Base-by-base conservation (phyloP, 495 filamentous ascomycete species). In the Daldinia grandis region DNA sequence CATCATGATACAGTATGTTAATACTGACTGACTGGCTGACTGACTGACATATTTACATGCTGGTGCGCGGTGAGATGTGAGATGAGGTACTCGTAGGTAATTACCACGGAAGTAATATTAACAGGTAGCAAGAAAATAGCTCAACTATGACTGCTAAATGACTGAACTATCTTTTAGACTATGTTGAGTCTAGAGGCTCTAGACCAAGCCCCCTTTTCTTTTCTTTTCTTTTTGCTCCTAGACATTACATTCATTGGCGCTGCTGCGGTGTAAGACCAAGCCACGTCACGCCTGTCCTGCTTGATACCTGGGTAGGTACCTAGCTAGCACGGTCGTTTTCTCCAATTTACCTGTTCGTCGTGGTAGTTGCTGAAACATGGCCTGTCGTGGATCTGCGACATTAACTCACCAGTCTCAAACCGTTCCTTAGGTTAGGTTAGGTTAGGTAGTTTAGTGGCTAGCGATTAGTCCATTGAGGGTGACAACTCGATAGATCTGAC, bases 341-440 rank as follows among this genome's bases (percentile, higher is more conserved):
- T 35, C 60, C 24, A 42, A 55, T 55, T 55, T 54, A 30, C 17
- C 35, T 38, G 30, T 10, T 33, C 10, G 8, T 1, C 33, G 33
- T 17, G 10, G 4, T 51, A 50, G 5, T 51, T 28, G 51, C 51
- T 68, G 66, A 62, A 68, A 68, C 58, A 61, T 42, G 17, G 24
- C 58, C 38, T 33, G 51, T 42, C 53, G 58, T 62, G 44, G 40
- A 42, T 62, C 51, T 62, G 65, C 40, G 58, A 62, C 65, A 51
- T 24, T 33, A 24, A 51, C 30, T 47, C 19, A 17, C 33, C 37
- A 6, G 49, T 54, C 57, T 67, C 27, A 35, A 1, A 4, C 35
- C 27, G 28, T 47, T 49, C 21, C 9, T n/a, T 4, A 14, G 44
- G 35, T 15, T 38, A 15, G 35, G 35, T 9, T 9, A 38, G 35